Conservation (phyloP, 208 protist genomes). For the Leishmania tarentolae region DNA sequence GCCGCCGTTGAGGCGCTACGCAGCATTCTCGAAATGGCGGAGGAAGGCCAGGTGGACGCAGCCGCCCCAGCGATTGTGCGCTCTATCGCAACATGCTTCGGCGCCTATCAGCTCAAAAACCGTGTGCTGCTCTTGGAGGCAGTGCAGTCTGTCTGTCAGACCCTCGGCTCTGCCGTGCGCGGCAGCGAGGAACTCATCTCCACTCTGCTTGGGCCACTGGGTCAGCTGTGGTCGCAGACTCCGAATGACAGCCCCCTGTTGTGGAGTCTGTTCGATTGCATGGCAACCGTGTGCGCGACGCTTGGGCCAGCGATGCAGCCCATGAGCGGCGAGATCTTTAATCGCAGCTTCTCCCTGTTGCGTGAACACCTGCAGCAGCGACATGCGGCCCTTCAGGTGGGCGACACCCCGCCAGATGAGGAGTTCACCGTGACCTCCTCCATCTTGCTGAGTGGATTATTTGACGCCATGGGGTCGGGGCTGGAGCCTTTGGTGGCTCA, state of each 20-base stretch:
- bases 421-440: conserved; percentile 79
- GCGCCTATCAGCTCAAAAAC: conserved; percentile 88
- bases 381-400: conserved; percentile 21
- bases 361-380: conserved; percentile 61
- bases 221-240: conserved; percentile 64
- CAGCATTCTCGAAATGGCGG: conserved; percentile 50
- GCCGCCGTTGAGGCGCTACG: conserved; percentile 65
- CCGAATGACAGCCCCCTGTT: conserved; percentile 73
- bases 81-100: conserved; percentile 57
- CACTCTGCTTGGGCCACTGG: conserved; percentile 57
- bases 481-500: conserved; percentile 65
- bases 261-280: conserved; percentile 83
- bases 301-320: conserved; percentile 72
- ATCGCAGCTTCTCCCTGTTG: conserved; percentile 59
- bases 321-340: conserved; percentile 76
- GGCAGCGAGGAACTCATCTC: conserved; percentile 38
- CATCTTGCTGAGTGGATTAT: conserved; percentile 76
- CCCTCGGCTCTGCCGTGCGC: conserved; percentile 52
- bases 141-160: conserved; percentile 62
- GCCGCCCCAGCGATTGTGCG: conserved; percentile 44
- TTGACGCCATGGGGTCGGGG: conserved; percentile 72
- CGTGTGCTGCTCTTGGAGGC: conserved; percentile 83
- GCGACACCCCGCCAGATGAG: conserved; percentile 54
- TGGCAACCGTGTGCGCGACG: conserved; percentile 67
- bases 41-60: conserved; percentile 48